These are phyloP conservation scores for Russula sp. DNA, from an alignment of 768 basidiomycete genomes.

Conservation along the genomic window DNA sequence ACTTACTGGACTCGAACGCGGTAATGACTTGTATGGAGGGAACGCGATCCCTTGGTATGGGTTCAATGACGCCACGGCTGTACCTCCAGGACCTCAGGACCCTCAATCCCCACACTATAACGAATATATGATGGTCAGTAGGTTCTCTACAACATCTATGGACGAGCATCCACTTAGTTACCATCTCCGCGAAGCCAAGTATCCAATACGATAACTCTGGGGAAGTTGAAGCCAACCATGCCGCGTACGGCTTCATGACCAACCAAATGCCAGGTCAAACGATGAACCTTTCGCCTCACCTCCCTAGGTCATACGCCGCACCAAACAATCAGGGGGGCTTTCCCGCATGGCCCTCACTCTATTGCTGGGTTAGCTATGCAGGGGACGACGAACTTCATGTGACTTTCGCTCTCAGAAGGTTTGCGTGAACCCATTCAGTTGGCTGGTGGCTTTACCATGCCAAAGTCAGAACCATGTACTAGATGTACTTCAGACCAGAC, in stretches of 20 bases:
- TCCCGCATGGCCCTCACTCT: background rate
- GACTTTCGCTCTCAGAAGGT: background rate
- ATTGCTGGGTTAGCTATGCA: background rate
- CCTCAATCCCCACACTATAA: background rate
- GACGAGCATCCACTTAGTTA: background rate
- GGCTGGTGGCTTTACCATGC: too few relatives aligned
- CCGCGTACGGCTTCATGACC: background rate
- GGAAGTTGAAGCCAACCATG: background rate
- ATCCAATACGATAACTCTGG: background rate
- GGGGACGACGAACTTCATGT: conserved; percentile 3
- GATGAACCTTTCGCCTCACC: background rate
- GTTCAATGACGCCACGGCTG: background rate
- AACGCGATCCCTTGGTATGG: too few relatives aligned
- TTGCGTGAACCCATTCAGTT: too few relatives aligned
- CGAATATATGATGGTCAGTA: background rate
- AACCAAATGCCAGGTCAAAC: background rate
- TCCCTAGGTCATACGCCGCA: background rate
- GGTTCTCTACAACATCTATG: background rate
- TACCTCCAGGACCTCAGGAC: too few relatives aligned
- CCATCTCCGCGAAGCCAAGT: background rate
- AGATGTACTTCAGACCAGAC: too few relatives aligned
- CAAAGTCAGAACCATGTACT: too few relatives aligned
- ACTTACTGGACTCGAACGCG: background rate
- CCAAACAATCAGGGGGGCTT: background rate
- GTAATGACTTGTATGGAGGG: background rate